Evolutionary conservation across 2,329 filamentous ascomycete species (phyloP).

Genomic region (Cladosporium sp.): DNA sequence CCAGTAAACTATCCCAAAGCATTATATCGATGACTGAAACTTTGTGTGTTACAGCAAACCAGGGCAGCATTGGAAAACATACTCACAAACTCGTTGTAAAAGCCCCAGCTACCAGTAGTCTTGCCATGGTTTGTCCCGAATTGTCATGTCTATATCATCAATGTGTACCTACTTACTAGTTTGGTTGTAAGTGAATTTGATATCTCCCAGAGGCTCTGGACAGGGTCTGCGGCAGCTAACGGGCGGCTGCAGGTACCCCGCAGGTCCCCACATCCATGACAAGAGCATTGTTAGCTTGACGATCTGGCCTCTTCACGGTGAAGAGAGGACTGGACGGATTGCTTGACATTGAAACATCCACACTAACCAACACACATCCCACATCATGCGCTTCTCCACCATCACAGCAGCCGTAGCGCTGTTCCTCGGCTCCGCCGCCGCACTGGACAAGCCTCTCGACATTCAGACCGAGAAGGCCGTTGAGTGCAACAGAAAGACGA

Average conservation of each 20-base stretch:
- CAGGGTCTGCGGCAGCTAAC: constrained; percentile 3
- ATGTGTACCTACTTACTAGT: too few species aligned
- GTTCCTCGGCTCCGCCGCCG: constrained; percentile 23
- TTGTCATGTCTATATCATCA: too few species aligned
- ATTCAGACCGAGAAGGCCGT: constrained; percentile 71
- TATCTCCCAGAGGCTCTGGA: too few species aligned
- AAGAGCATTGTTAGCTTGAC: background rate
- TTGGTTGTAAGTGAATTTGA: background rate
- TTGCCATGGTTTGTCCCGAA: too few species aligned
- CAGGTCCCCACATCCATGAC: constrained; percentile 3
- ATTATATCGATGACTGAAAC: too few species aligned
- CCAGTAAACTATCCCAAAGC: too few species aligned
- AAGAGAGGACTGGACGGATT: constrained; percentile 1
- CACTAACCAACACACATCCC: background rate
- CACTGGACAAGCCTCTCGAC: constrained; percentile 56
- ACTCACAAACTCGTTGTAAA: too few species aligned
- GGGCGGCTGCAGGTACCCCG: constrained; percentile 9
- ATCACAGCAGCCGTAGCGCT: constrained; percentile 19
- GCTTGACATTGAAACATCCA: background rate
- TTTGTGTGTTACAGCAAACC: too few species aligned
- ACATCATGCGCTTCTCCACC: constrained; percentile 40
- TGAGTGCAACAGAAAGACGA: constrained; percentile 51
- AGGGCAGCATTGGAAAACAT: too few species aligned
- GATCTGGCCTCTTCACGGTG: constrained; percentile 3
- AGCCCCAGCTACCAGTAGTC: too few species aligned